Evolutionary conservation across 2,329 filamentous ascomycete genomes (phyloP).

Genomic region (Diaporthe citriasiana): DNA sequence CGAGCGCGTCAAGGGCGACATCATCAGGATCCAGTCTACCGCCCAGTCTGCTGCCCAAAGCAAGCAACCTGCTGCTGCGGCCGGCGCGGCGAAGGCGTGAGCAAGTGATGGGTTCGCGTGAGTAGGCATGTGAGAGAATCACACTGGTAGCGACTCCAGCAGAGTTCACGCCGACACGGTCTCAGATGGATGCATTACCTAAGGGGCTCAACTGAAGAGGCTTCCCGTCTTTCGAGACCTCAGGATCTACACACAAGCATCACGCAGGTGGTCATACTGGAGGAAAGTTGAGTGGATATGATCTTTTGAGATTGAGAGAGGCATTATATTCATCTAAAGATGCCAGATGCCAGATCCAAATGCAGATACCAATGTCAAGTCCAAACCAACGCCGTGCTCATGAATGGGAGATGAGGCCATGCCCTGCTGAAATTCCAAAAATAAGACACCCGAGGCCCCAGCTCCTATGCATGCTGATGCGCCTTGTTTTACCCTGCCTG

Average conservation of each 20-base stretch:
- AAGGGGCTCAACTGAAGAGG: too few species aligned
- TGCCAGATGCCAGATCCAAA: slow-evolving; percentile 15
- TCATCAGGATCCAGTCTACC: slow-evolving; percentile 68
- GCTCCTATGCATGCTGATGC: slow-evolving; percentile 6
- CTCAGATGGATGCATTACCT: not conserved
- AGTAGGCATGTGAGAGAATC: not conserved
- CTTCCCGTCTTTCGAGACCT: not conserved
- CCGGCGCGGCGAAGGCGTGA: slow-evolving; percentile 48
- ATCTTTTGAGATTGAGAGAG: slow-evolving; percentile 42
- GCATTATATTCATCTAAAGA: slow-evolving; percentile 27
- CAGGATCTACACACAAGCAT: not conserved
- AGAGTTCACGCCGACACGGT: not conserved
- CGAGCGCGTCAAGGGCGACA: slow-evolving; percentile 71
- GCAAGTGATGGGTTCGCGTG: slow-evolving; percentile 43
- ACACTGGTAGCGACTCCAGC: not conserved
- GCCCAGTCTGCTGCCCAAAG: slow-evolving; percentile 59
- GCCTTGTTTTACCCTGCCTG: not conserved
- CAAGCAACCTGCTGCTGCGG: slow-evolving; percentile 46
- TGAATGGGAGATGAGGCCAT: slow-evolving; percentile 30
- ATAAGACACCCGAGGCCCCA: not conserved
- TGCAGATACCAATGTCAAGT: not conserved
- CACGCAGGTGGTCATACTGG: not conserved
- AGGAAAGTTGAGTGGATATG: slow-evolving; percentile 34
- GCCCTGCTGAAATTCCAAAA: not conserved
- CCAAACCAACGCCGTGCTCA: slow-evolving; percentile 35